phyloP scores from a whole-genome alignment of 441 rosid species.

The Bocquillonia castaneifolia region DNA sequence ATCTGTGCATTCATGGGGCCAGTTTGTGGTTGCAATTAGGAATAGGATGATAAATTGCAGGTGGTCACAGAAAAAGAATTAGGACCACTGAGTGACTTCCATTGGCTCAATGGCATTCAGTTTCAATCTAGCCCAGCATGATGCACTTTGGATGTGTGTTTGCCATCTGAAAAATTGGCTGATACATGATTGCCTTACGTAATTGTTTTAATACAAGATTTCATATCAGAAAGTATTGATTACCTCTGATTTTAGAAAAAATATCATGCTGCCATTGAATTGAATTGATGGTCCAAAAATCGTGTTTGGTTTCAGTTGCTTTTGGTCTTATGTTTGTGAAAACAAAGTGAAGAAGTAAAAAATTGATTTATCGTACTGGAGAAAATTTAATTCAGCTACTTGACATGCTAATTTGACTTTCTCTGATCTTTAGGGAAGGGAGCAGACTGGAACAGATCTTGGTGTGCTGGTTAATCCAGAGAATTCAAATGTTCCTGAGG shows the following conservation, averaged over 20 bases:
- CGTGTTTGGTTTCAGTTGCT: no score
- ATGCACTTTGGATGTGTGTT: not conserved
- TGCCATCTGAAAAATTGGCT: not conserved
- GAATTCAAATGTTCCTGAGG: slow-evolving; percentile 39
- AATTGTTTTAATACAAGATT: not conserved
- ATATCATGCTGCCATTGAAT: not conserved
- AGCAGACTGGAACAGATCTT: slow-evolving; percentile 40
- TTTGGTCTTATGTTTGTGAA: no score
- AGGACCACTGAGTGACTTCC: not conserved
- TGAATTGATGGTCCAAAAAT: no score
- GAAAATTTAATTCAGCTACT: not conserved
- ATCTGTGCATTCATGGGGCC: no score
- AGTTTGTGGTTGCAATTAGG: no score
- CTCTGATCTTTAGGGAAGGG: slow-evolving; percentile 40
- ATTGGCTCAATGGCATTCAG: not conserved
- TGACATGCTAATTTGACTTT: slow-evolving; percentile 4
- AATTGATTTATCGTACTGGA: no score
- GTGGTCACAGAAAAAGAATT: not conserved
- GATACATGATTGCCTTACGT: not conserved
- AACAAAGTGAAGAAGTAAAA: not conserved
- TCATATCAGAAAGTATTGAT: no score
- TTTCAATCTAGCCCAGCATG: not conserved
- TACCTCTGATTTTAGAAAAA: no score
- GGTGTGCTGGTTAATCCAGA: slow-evolving; percentile 28
- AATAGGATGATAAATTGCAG: not conserved